Conservation (phyloP, 2,329 filamentous ascomycete genomes). For the Akanthomyces muscarius region DNA sequence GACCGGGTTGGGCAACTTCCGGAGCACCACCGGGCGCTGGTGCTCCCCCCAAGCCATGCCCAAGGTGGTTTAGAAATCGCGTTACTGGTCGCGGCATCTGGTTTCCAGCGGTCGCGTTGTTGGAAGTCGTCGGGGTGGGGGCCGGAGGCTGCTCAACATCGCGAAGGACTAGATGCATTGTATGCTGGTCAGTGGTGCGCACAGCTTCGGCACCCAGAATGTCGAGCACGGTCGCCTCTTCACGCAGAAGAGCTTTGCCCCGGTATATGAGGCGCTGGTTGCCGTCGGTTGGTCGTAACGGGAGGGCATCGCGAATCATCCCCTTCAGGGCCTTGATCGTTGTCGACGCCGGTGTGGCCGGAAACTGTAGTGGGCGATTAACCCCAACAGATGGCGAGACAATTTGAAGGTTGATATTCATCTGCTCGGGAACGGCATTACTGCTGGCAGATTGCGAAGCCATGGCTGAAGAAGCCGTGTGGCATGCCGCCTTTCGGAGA, state of each 20-base stretch:
- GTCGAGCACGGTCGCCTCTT: slow-evolving; percentile 52
- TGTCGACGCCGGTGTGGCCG: slow-evolving; percentile 44
- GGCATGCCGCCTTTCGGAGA: not conserved
- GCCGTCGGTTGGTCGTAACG: slow-evolving; percentile 48
- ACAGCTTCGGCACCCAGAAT: slow-evolving; percentile 55
- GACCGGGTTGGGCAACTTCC: slow-evolving; percentile 22
- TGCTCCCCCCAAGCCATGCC: not conserved
- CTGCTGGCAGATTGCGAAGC: slow-evolving; percentile 7
- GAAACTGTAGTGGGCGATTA: slow-evolving; percentile 47
- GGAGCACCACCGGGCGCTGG: slow-evolving; percentile 21
- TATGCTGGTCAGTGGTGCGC: slow-evolving; percentile 43
- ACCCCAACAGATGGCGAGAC: slow-evolving; percentile 56
- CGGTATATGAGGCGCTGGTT: slow-evolving; percentile 58
- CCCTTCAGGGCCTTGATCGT: slow-evolving; percentile 56
- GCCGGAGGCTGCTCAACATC: slow-evolving; percentile 25
- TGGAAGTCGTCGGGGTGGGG: slow-evolving; percentile 28
- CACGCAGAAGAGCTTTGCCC: slow-evolving; percentile 52
- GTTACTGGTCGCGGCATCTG: slow-evolving; percentile 13
- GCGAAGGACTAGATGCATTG: slow-evolving; percentile 51
- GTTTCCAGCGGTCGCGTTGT: slow-evolving; percentile 23
- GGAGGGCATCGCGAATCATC: slow-evolving; percentile 50
- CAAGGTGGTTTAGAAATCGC: slow-evolving; percentile 1
- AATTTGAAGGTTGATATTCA: slow-evolving; percentile 53
- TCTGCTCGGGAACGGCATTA: slow-evolving; percentile 2
- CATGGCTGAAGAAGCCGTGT: slow-evolving; percentile 13